These are phyloP conservation scores for Quercus robur DNA, from an alignment of 306 rosid species.

Conservation along the genomic window DNA sequence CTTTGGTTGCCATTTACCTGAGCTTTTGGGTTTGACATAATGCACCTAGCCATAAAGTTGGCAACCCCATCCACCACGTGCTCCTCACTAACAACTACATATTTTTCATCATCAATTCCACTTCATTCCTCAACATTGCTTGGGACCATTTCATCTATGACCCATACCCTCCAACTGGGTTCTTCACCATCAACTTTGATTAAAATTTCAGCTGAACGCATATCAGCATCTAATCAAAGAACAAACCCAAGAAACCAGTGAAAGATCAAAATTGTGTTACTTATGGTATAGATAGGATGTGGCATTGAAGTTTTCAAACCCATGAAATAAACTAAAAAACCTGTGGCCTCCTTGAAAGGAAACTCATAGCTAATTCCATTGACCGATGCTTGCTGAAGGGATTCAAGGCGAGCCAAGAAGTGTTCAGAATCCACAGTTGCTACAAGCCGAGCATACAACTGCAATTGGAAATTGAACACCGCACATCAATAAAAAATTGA, in stretches of 20 bases:
- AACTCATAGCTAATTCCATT: slow-evolving; percentile 53
- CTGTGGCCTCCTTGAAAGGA: slow-evolving; percentile 84
- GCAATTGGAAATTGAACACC: slow-evolving; percentile 8
- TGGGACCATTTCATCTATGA: slow-evolving; percentile 62
- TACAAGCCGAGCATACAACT: slow-evolving; percentile 69
- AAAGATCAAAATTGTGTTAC: slow-evolving; percentile 2
- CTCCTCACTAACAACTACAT: slow-evolving; percentile 76
- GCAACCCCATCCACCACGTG: slow-evolving; percentile 95
- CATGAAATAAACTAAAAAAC: slow-evolving; percentile 28
- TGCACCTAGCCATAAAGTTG: slow-evolving; percentile 84
- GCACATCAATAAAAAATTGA: not conserved
- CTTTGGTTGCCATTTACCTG: slow-evolving; percentile 32
- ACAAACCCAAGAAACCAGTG: not conserved
- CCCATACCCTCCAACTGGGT: slow-evolving; percentile 99
- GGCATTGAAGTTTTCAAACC: not conserved
- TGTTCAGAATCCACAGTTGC: slow-evolving; percentile 68
- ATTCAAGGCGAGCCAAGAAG: slow-evolving; percentile 55
- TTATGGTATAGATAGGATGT: not conserved
- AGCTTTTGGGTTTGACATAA: slow-evolving; percentile 80
- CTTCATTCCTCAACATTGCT: slow-evolving; percentile 72
- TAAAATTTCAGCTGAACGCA: slow-evolving; percentile 66
- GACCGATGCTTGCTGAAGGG: slow-evolving; percentile 47
- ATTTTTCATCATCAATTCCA: slow-evolving; percentile 78
- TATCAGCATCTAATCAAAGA: slow-evolving; percentile 50
- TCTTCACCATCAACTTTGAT: slow-evolving; percentile 62